Evolutionary conservation across 106 monocot species (phyloP), one percentile per base, ranked within the genome.

Genomic region (Apostasia shenzhenica): DNA sequence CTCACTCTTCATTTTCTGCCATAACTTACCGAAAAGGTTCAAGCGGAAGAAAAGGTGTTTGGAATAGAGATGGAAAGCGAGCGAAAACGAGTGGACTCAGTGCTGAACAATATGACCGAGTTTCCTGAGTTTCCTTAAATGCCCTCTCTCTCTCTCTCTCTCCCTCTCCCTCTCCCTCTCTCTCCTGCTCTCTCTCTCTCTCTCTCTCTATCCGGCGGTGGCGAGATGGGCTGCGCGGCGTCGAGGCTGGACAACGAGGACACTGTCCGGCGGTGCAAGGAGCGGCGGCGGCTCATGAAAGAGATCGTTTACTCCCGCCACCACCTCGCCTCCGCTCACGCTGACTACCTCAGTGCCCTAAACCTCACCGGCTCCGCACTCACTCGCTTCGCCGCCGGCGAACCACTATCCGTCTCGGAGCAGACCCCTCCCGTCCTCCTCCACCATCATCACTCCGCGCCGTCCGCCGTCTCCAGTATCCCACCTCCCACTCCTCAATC

Each of bases 221-320:
- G 11, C 61, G 67, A 11, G 40, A 95, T 97, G 97, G 97, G 97
- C 2, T 97, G 97, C 82, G 45, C 87, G 13, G 81, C 97, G 45
- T 97, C 97, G 56, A 60, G 79, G 81, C 74, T 97, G 61, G 87
- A 92, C 57, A 82, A 86, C 71, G 97, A 97, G 72, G 97, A 92
- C 81, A 81, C 81, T 1, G 97, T 97, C 43, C 84, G 97, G 55
- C 86, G 97, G 42, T 97, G 97, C 92, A 82, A 85, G 77, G 92
- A 97, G 74, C 87, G 97, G 14, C 92, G 89, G 70, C 78, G 87
- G 59, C 85, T 89, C 54, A 92, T 92, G 69, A 89, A 90, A 65
- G 86, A 86, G 10, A 89, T 86, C 6, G 92, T 95, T 2, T 67
- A 72, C 37, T 80, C 84, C 52, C 89, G 92, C 75, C 95, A 92